phyloP scores from a whole-genome alignment of 257 asterid species.

The Solanum bulbocastanum region DNA sequence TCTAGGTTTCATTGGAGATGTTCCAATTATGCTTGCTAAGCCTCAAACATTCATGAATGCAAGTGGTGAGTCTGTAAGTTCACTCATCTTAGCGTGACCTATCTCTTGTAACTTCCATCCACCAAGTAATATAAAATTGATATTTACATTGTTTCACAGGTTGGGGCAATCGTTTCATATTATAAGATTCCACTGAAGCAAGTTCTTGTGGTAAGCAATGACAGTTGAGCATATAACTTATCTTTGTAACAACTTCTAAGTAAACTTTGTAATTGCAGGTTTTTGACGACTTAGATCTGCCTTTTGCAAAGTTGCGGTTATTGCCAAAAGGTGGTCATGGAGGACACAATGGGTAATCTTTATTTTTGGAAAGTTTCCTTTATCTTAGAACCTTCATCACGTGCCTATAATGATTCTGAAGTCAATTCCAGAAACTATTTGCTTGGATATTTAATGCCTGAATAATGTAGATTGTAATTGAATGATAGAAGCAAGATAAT shows the following conservation, averaged over 20 bases:
- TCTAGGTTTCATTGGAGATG: slow-evolving; percentile 74
- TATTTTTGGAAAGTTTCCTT: slow-evolving; percentile 3
- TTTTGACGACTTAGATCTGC: slow-evolving; percentile 90
- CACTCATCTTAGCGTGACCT: slow-evolving; percentile 16
- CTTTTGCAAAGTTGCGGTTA: slow-evolving; percentile 74
- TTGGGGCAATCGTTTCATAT: slow-evolving; percentile 82
- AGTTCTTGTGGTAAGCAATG: slow-evolving; percentile 76
- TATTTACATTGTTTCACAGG: slow-evolving; percentile 34
- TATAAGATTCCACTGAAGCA: slow-evolving; percentile 84
- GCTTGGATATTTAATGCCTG: not conserved
- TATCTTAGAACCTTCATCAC: not conserved
- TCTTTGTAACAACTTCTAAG: not conserved
- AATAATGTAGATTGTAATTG: not conserved
- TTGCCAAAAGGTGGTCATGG: slow-evolving; percentile 99
- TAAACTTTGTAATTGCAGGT: slow-evolving; percentile 31
- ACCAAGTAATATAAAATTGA: slow-evolving; percentile 1
- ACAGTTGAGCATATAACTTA: not conserved
- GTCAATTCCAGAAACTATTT: not conserved
- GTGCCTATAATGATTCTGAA: not conserved
- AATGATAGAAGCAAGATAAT: not conserved
- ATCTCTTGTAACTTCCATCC: not conserved
- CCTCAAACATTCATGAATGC: slow-evolving; percentile 98
- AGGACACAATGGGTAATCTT: slow-evolving; percentile 85
- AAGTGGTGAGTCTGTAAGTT: slow-evolving; percentile 99
- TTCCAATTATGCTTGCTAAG: slow-evolving; percentile 87